Evolutionary conservation across 139 green algal genomes (phyloP).

Genomic region (Chlamydomonas schloesseri): DNA sequence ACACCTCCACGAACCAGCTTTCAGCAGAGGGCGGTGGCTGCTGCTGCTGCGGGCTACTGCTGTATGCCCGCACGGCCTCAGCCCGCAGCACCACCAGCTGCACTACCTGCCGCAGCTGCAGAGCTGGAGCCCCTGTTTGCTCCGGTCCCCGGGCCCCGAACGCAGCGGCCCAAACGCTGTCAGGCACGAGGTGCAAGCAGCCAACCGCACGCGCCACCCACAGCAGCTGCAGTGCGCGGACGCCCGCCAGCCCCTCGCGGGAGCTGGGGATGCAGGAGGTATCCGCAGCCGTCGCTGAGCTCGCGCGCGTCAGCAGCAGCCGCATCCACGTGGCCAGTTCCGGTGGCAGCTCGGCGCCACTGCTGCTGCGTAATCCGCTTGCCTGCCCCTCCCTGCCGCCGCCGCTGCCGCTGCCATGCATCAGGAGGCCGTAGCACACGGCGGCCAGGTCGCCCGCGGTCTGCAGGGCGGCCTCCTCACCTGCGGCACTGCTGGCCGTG

Average conservation of each 20-base stretch:
- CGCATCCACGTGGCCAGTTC: background rate
- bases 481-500: background rate
- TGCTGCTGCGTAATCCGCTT: too few species aligned
- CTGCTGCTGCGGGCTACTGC: too few species aligned
- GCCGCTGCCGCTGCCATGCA: background rate
- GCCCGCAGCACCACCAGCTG: slow-evolving; percentile 24
- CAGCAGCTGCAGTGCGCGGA: slow-evolving; percentile 11
- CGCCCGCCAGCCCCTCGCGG: too few species aligned
- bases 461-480: background rate
- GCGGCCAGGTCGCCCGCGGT: background rate
- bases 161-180: background rate
- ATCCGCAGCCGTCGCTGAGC: too few species aligned
- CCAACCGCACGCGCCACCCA: background rate
- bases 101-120: slow-evolving; percentile 6
- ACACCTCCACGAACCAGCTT: background rate
- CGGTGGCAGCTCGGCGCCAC: background rate
- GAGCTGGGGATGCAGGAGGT: too few species aligned
- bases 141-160: background rate
- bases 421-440: slow-evolving; percentile 22
- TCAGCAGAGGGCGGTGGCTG: too few species aligned
- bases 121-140: background rate
- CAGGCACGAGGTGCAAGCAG: background rate
- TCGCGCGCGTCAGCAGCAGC: background rate
- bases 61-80: background rate
- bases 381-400: background rate